Evolutionary conservation across 1,284 basidiomycete genomes (phyloP).

Genomic region (Somion occarium): DNA sequence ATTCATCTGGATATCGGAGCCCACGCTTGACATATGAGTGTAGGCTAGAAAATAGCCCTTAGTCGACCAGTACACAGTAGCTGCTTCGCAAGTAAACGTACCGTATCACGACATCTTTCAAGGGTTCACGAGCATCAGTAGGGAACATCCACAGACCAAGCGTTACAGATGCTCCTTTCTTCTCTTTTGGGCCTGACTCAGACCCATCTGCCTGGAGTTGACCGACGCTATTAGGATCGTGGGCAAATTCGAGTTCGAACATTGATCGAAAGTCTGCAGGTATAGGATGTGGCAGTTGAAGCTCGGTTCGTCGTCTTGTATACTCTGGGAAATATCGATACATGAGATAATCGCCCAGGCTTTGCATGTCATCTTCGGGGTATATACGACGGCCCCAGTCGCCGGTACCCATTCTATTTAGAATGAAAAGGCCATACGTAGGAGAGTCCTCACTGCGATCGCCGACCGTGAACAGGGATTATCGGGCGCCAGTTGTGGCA

Average conservation of each 20-base stretch:
- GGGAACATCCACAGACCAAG: constrained; percentile 81
- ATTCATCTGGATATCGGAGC: constrained; percentile 63
- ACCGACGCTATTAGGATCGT: constrained; percentile 12
- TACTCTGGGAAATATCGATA: constrained; percentile 71
- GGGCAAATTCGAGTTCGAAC: constrained; percentile 25
- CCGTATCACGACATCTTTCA: constrained; percentile 67
- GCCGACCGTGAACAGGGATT: constrained; percentile 6
- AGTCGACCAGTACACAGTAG: background rate
- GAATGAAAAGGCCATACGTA: constrained; percentile 81
- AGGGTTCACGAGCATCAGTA: constrained; percentile 62
- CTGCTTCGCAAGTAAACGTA: constrained; percentile 21
- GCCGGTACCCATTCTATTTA: constrained; percentile 83
- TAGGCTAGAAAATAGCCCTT: constrained; percentile 35
- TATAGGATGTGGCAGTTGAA: constrained; percentile 27
- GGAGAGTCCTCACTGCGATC: constrained; percentile 58
- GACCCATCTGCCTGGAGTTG: constrained; percentile 12
- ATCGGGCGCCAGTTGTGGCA: constrained; percentile 5
- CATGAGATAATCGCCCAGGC: constrained; percentile 64
- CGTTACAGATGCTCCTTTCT: constrained; percentile 54
- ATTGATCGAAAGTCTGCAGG: constrained; percentile 18
- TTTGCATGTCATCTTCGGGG: constrained; percentile 74
- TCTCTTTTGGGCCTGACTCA: constrained; percentile 24
- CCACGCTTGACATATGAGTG: constrained; percentile 61
- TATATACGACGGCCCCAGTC: constrained; percentile 77
- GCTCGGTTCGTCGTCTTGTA: constrained; percentile 46